Percentiles rank a stretch among this genome's conserved stretches.
These are phyloP conservation scores for Saccharum hybrid DNA, from an alignment of 202 grass and related monocot genomes.

Conservation along the genomic window DNA sequence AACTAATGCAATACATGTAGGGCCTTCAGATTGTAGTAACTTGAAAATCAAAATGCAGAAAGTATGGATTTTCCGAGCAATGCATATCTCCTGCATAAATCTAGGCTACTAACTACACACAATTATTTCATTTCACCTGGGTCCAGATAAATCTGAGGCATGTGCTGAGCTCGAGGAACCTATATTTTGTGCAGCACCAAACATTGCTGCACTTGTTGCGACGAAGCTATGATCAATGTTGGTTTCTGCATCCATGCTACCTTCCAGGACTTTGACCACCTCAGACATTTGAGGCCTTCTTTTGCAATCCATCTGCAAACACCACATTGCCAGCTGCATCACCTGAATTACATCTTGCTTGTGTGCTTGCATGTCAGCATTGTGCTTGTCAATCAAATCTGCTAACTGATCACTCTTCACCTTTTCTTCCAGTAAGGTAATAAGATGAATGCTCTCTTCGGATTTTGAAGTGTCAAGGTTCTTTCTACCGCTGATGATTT, in stretches of 20 bases:
- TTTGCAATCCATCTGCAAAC: conserved; percentile 52
- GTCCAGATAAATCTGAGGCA: conserved; percentile 37
- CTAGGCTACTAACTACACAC: neutral
- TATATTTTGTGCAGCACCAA: neutral
- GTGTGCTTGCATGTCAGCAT: conserved; percentile 3
- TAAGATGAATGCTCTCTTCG: conserved; percentile 38
- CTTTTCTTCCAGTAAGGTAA: conserved; percentile 34
- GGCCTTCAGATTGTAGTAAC: neutral
- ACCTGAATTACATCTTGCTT: conserved; percentile 12
- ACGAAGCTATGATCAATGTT: conserved; percentile 44
- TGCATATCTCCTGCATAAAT: neutral
- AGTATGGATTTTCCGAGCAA: neutral
- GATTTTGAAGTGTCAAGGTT: conserved; percentile 36
- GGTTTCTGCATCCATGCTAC: conserved; percentile 32
- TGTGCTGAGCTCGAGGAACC: conserved; percentile 9
- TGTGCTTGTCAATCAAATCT: conserved; percentile 39
- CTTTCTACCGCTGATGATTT: conserved; percentile 45
- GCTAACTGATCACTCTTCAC: conserved; percentile 22
- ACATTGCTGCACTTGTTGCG: neutral
- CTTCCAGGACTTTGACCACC: conserved; percentile 49
- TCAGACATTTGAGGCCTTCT: conserved; percentile 52
- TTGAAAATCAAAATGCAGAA: neutral
- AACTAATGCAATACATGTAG: neutral
- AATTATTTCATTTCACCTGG: conserved; percentile 18
- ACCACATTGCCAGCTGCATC: conserved; percentile 45